These are phyloP conservation scores for Cruciata laevipes DNA, from an alignment of 257 asterid genomes.

Conservation along the genomic window DNA sequence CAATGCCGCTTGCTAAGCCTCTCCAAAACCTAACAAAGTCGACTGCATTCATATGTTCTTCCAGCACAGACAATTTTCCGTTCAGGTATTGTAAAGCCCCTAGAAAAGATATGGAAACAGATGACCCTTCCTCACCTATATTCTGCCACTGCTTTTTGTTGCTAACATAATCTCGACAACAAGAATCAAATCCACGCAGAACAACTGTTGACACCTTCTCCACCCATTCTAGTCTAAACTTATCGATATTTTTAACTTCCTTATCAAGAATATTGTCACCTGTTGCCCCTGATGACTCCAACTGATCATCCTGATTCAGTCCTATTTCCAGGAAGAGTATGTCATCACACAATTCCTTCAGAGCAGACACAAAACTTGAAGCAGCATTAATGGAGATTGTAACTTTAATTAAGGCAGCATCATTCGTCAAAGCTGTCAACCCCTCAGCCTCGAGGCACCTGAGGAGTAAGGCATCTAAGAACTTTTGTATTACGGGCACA, in stretches of 20 bases:
- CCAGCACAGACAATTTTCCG: constrained; percentile 58
- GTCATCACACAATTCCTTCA: constrained; percentile 74
- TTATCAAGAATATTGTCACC: constrained; percentile 37
- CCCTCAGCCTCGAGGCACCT: constrained; percentile 99
- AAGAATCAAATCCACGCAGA: constrained; percentile 74
- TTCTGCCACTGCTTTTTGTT: constrained; percentile 92
- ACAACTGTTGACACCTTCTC: constrained; percentile 80
- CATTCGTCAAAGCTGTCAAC: constrained; percentile 79
- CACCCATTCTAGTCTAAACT: constrained; percentile 67
- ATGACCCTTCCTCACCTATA: constrained; percentile 49
- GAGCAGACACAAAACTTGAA: constrained; percentile 36
- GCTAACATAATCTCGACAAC: constrained; percentile 69
- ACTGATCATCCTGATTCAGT: constrained; percentile 24
- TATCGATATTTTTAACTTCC: constrained; percentile 51
- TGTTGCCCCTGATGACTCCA: constrained; percentile 23
- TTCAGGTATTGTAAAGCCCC: constrained; percentile 79
- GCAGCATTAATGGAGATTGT: constrained; percentile 70
- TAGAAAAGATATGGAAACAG: constrained; percentile 52
- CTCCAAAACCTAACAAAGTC: constrained; percentile 85
- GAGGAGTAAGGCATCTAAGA: constrained; percentile 45
- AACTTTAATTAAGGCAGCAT: constrained; percentile 68
- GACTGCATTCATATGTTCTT: constrained; percentile 48
- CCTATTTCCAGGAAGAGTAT: constrained; percentile 85
- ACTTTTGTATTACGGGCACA: constrained; percentile 48
- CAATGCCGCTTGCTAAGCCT: constrained; percentile 64